Evolutionary conservation across 192 early-diverging fungal species (phyloP).

Genomic region (Linnemannia exigua): DNA sequence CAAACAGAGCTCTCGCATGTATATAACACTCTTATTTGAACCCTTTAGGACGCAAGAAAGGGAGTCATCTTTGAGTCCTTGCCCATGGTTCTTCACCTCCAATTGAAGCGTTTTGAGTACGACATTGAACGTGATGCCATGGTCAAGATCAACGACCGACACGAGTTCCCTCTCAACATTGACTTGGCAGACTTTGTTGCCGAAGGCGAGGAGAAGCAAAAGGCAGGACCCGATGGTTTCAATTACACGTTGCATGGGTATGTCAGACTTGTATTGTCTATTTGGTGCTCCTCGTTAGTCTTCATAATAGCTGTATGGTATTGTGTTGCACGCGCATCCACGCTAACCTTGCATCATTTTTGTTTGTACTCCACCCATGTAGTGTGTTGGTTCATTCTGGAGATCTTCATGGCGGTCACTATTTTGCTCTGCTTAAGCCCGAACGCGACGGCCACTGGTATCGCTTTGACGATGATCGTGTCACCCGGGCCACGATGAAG

Average conservation of each 20-base stretch:
- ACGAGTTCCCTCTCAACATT: constrained; percentile 92
- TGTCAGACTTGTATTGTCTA: neutral
- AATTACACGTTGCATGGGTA: constrained; percentile 92
- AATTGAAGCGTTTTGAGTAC: constrained; percentile 98
- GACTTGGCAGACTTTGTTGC: constrained; percentile 89
- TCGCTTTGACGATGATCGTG: constrained; percentile 97
- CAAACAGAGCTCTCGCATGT: neutral
- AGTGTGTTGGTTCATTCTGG: constrained; percentile 97
- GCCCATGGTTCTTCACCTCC: constrained; percentile 95
- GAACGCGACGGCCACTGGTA: constrained; percentile 86
- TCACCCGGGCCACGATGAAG: constrained; percentile 79
- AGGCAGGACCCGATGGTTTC: constrained; percentile 63
- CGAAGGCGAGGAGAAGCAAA: constrained; percentile 71
- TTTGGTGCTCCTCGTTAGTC: neutral
- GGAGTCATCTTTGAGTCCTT: constrained; percentile 95
- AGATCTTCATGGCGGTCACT: constrained; percentile 94
- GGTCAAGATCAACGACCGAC: constrained; percentile 98
- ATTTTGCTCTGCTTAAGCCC: constrained; percentile 92
- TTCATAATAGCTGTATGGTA: no score
- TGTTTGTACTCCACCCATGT: constrained; percentile 8
- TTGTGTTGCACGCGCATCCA: no score
- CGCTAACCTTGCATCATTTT: neutral
- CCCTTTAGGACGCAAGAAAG: constrained; percentile 85
- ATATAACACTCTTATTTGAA: neutral
- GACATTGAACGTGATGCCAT: constrained; percentile 90